phyloP scores from a whole-genome alignment of 805 yeast genomes.

The Candida silvicultrix region DNA sequence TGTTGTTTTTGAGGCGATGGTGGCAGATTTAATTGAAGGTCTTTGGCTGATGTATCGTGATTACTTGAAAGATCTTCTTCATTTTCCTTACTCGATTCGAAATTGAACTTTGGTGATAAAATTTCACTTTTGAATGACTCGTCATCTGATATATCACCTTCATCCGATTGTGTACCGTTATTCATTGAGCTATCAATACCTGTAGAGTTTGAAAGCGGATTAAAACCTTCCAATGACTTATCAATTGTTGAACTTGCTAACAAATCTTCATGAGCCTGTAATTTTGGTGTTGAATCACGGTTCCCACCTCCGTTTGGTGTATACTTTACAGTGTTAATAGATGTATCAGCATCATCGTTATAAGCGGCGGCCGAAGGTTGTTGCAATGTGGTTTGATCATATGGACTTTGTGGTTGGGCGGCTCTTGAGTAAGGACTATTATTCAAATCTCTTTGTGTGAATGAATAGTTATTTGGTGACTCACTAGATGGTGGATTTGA shows the following conservation, averaged over 20 bases:
- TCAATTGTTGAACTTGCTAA: background rate
- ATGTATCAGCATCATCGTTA: background rate
- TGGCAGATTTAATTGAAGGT: background rate
- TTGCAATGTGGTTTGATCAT: background rate
- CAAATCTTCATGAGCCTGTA: background rate
- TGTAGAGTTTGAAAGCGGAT: slow-evolving; percentile 4
- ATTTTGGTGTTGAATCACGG: background rate
- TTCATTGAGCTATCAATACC: slow-evolving; percentile 6
- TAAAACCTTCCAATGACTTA: background rate
- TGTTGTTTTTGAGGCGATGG: background rate
- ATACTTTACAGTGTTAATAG: slow-evolving; percentile 1
- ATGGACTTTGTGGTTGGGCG: background rate
- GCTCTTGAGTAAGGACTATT: background rate
- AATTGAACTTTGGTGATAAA: slow-evolving; percentile 1
- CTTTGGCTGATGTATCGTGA: background rate
- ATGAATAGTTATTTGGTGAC: background rate
- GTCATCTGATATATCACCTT: slow-evolving; percentile 5
- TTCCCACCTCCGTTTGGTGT: slow-evolving; percentile 5
- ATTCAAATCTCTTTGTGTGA: background rate
- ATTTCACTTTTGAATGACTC: slow-evolving; percentile 13
- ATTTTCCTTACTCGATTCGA: background rate
- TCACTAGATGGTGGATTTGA: background rate
- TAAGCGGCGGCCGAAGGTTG: background rate
- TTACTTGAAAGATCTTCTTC: background rate
- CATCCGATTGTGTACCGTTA: background rate